Conservation (phyloP, 768 basidiomycete species). For the Russula griseocarnosa region DNA sequence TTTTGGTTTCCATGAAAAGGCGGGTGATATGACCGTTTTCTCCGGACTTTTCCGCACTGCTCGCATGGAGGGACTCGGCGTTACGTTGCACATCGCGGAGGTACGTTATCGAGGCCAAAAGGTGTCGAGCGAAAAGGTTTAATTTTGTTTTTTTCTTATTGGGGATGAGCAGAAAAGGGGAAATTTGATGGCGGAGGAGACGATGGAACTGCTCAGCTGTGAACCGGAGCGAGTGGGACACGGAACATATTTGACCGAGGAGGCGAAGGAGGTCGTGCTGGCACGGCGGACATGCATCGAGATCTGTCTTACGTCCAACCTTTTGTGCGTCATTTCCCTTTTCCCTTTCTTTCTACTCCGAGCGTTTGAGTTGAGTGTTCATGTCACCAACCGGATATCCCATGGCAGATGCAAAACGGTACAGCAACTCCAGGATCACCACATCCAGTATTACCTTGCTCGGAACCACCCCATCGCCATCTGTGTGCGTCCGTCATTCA, state of each 20-base stretch:
- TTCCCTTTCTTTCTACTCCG: neutral
- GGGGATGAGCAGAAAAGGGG: conserved; percentile 39
- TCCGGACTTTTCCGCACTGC: conserved; percentile 50
- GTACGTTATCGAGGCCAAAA: conserved; percentile 36
- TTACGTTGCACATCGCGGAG: conserved; percentile 86
- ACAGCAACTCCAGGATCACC: conserved; percentile 59
- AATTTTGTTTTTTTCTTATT: neutral
- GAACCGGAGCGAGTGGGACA: conserved; percentile 70
- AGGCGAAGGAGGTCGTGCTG: conserved; percentile 53
- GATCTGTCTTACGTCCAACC: conserved; percentile 77
- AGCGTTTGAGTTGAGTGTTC: neutral
- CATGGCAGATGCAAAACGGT: conserved; percentile 64
- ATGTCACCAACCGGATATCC: neutral
- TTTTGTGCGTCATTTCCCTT: conserved; percentile 46
- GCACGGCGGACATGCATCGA: conserved; percentile 61
- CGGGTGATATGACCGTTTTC: conserved; percentile 54
- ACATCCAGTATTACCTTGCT: conserved; percentile 62
- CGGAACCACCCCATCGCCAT: conserved; percentile 67
- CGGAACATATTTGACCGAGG: conserved; percentile 70
- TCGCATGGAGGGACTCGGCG: conserved; percentile 55
- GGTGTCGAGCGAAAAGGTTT: too few species aligned
- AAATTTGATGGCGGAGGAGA: conserved; percentile 61
- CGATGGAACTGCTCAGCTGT: conserved; percentile 55
- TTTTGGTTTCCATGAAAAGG: conserved; percentile 34
- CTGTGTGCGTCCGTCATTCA: conserved; percentile 51